phyloP scores from a whole-genome alignment of 495 filamentous ascomycete species.

The Lepidopterella palustris region DNA sequence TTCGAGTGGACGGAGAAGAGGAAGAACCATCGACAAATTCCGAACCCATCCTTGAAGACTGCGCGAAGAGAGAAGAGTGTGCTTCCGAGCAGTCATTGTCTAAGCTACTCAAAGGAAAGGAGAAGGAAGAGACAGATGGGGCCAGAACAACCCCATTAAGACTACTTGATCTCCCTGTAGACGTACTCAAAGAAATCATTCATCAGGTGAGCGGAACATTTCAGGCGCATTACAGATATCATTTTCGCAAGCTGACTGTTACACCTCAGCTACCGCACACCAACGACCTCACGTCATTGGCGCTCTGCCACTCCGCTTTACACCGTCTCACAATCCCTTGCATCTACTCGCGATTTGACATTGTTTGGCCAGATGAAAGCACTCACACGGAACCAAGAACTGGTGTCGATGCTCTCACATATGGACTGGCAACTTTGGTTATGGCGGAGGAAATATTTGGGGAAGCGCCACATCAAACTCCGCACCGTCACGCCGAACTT shows the following conservation, averaged over 20 bases:
- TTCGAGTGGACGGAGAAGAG: neutral
- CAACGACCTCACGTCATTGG: constrained; percentile 79
- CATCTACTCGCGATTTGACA: constrained; percentile 91
- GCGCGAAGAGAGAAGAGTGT: neutral
- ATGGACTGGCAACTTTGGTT: constrained; percentile 79
- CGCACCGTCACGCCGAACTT: constrained; percentile 20
- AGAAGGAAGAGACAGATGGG: constrained; percentile 24
- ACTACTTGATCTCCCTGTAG: constrained; percentile 77
- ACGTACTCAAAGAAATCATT: constrained; percentile 80
- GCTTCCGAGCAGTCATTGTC: neutral
- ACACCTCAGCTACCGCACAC: constrained; percentile 67
- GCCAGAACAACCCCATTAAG: constrained; percentile 35
- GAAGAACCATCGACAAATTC: neutral
- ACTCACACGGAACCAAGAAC: constrained; percentile 57
- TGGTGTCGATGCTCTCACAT: constrained; percentile 86
- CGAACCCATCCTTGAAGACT: constrained; percentile 1
- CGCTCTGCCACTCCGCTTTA: constrained; percentile 77
- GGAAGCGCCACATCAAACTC: constrained; percentile 35
- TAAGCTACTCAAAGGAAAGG: constrained; percentile 30
- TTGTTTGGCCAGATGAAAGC: constrained; percentile 80
- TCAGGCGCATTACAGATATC: neutral
- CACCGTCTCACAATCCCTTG: constrained; percentile 73
- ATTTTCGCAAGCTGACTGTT: neutral
- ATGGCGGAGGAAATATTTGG: constrained; percentile 70
- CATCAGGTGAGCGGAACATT: constrained; percentile 59